A percentile compares a stretch with the other conserved stretches of the same genome.
These are phyloP conservation scores for Pezicula radicicola DNA, from an alignment of 2,329 filamentous ascomycete genomes.

Conservation along the genomic window DNA sequence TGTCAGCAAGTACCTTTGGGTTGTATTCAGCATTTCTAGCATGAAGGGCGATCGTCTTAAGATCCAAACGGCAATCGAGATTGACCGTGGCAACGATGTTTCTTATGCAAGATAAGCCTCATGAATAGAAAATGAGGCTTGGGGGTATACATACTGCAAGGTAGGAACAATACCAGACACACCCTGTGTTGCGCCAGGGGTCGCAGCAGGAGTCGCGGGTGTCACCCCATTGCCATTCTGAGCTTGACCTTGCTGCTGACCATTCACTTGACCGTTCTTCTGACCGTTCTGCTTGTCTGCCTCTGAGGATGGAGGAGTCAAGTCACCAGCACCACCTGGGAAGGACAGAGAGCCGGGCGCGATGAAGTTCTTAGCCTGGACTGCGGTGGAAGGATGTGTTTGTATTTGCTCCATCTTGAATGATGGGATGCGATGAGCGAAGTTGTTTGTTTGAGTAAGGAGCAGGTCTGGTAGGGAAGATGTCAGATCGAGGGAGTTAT, in stretches of 20 bases:
- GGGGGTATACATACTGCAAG: slow-evolving; percentile 83
- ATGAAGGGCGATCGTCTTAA: slow-evolving; percentile 98
- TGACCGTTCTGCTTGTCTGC: slow-evolving; percentile 56
- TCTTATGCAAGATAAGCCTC: slow-evolving; percentile 65
- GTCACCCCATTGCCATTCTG: slow-evolving; percentile 75
- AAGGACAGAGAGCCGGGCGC: slow-evolving; percentile 90
- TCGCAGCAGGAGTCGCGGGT: slow-evolving; percentile 87
- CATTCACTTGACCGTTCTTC: slow-evolving; percentile 46
- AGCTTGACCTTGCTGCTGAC: slow-evolving; percentile 56
- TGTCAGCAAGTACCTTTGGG: slow-evolving; percentile 72
- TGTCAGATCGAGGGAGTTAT: slow-evolving; percentile 22
- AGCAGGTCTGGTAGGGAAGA: slow-evolving; percentile 21
- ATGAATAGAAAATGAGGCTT: slow-evolving; percentile 29
- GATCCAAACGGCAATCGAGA: slow-evolving; percentile 91
- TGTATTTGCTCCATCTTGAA: slow-evolving; percentile 77
- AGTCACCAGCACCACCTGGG: slow-evolving; percentile 76
- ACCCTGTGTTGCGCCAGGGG: slow-evolving; percentile 75
- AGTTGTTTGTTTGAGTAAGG: slow-evolving; percentile 15
- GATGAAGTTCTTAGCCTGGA: slow-evolving; percentile 94
- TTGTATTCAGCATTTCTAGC: slow-evolving; percentile 99
- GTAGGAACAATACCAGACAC: slow-evolving; percentile 90
- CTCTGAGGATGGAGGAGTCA: slow-evolving; percentile 76
- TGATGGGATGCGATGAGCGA: slow-evolving; percentile 22
- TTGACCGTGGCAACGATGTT: slow-evolving; percentile 99
- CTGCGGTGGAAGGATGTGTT: slow-evolving; percentile 86